A percentile compares a stretch with the other conserved stretches of the same genome.
These are phyloP conservation scores for Sequoia sempervirens DNA, from an alignment of 75 land plant species.

Conservation along the genomic window DNA sequence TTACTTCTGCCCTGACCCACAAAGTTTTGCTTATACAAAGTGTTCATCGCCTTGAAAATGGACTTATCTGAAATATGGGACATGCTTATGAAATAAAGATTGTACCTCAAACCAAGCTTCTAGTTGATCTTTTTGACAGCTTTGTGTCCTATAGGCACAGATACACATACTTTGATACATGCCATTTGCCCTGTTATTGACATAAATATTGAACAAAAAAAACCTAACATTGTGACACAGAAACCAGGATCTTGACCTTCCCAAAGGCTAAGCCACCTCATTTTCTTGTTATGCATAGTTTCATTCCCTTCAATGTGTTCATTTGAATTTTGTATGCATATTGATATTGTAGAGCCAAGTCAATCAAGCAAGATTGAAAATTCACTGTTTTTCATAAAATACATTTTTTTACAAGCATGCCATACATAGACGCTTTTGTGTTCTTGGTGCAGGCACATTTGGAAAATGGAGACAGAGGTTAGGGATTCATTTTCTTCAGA, in stretches of 20 bases:
- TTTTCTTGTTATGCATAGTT: not conserved
- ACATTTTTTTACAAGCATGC: not conserved
- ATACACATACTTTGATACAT: not conserved
- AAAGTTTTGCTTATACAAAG: too few species aligned
- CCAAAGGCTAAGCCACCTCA: not conserved
- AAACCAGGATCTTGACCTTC: not conserved
- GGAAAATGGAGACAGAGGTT: constrained; percentile 90
- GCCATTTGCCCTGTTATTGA: not conserved
- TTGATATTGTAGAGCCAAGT: not conserved
- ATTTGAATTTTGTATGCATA: too few species aligned
- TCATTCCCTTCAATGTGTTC: not conserved
- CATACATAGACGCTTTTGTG: constrained; percentile 1
- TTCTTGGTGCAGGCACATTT: constrained; percentile 66
- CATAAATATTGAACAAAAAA: not conserved
- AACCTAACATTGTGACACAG: not conserved
- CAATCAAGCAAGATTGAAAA: not conserved
- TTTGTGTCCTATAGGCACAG: not conserved
- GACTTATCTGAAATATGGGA: too few species aligned
- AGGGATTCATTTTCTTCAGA: not conserved
- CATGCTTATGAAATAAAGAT: too few species aligned
- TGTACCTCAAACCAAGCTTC: not conserved
- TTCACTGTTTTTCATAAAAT: not conserved
- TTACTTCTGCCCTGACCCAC: too few species aligned
- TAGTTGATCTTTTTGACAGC: not conserved
- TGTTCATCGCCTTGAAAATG: too few species aligned